Base-by-base conservation (phyloP, 345 rosid genomes). In the Brassica nigra region DNA sequence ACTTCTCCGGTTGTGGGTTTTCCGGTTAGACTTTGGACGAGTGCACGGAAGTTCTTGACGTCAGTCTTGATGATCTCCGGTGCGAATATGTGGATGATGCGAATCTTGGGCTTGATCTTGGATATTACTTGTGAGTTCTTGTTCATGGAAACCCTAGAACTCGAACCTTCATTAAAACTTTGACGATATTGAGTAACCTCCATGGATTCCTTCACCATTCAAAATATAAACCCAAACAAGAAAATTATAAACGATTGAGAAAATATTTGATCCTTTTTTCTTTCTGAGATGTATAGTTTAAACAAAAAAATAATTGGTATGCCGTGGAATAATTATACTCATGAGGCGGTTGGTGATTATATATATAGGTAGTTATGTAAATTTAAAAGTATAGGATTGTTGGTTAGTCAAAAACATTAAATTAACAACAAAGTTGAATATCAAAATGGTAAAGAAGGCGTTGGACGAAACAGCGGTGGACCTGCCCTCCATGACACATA, bases 11-110 rank as follows among this genome's bases (percentile, higher is more conserved):
- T 63, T 4, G 84, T 12, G 2, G 92, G 97, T 75, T 93, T 93
- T 8, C 98, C 98, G 0, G 99, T 96, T 71, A 96, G 92, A 63
- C 89, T 82, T 31, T 93, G 98, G 18, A 96, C 99, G 29, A 96
- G 84, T 73, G 92, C 93, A 62, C 97, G 82, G 76, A 96, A 96
- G 83, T 89, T 92, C 28, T 85, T 89, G 11, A 83, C 95, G 73
- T 93, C 98, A 8, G 98, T 93, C 83, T 91, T 89, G 90, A 93
- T 93, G 76, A 96, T 85, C 84, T 91, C 97, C n/a, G 99, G 99
- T 23, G 97, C 97, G 78, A 90, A 89, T 74, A 91, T 88, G 85
- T 96, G 97, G 75, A 92, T 88, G 62, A 96, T 90, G 11, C 97
- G 87, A 37, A 93, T 85, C 85, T 89, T 90, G 0, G 97, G 97